Percentiles rank a stretch among this genome's conserved stretches.
phyloP scores from a whole-genome alignment of 164 flowering plant genomes.

The Santalum album region DNA sequence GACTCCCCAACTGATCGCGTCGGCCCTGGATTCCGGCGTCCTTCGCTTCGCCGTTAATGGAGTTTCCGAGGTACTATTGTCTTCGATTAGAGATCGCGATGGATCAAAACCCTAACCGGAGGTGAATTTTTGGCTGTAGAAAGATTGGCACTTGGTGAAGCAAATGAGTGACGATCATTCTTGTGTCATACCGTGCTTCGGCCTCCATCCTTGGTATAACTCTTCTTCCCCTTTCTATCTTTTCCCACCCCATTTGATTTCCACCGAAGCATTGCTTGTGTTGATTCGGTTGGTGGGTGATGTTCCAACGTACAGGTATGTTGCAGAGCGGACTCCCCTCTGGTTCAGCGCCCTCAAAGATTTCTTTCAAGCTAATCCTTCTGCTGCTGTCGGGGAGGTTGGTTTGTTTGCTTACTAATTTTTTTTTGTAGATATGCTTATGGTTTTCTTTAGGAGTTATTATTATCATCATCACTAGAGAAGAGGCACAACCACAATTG shows the following conservation, averaged over 20 bases:
- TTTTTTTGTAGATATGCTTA: too few species aligned
- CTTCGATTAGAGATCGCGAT: too few species aligned
- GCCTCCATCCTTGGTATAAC: conserved; percentile 77
- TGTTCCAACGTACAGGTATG: conserved; percentile 33
- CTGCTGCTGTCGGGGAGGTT: conserved; percentile 90
- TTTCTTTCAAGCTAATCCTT: conserved; percentile 50
- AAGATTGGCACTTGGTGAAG: conserved; percentile 82
- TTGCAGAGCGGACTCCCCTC: conserved; percentile 53
- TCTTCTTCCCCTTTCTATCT: neutral
- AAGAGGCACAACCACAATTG: too few species aligned
- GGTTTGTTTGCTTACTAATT: neutral
- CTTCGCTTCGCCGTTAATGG: conserved; percentile 86
- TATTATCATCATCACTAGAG: too few species aligned
- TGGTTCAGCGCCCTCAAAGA: conserved; percentile 63
- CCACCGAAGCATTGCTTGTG: neutral
- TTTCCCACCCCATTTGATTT: neutral
- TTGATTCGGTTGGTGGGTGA: neutral
- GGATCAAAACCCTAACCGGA: neutral
- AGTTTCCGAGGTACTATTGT: conserved; percentile 55
- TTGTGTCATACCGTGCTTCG: conserved; percentile 70
- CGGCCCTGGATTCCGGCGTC: conserved; percentile 49
- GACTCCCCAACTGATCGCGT: conserved; percentile 49
- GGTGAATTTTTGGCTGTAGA: conserved; percentile 16
- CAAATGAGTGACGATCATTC: conserved; percentile 59
- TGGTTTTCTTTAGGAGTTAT: too few species aligned